Base-by-base conservation (phyloP, 1,284 basidiomycete species). In the Pholiota adiposa region DNA sequence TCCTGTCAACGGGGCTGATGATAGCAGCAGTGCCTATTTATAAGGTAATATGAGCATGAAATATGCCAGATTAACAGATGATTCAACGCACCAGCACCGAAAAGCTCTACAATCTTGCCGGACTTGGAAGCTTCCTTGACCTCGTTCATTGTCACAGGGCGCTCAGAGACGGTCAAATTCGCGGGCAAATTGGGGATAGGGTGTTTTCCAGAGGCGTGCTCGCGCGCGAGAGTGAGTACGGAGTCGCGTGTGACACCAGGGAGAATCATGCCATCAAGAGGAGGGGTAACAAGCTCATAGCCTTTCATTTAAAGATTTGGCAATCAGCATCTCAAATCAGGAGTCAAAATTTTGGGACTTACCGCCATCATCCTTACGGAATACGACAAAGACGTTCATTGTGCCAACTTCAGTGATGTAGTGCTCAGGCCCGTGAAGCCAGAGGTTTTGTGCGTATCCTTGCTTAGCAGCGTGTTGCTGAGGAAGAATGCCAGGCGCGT, bases 171-270 rank as follows among this genome's bases (percentile, higher is more conserved):
- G 59, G 81, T 78, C 61, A 98, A 78, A 40, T 89, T 84, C 1
- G 83, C 75, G 1, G 93, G 81, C 27, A 97, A 77, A 19, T 86
- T 85, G 4, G 83, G 73, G 44, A 97, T 77, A 1, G 69, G 75
- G 51, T 77, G 72, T 63, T 78, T 78, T 54, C 90, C 88, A 2
- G 86, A 81, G 1, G 76, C 74, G 72, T 98, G 97, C 18, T 85
- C 87, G 43, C 88, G 85, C 1, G 94, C 92, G 54, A 99, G 87
- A 8, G 83, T 72, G 38, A 99, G 85, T 46, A 97, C 90, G 18
- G 93, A 95, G 75, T 98, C 95, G 63, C 97, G 90, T 7, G 96
- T 98, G 18, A 99, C 92, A 63, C 97, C 97, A 11, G 97, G 96
- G 14, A 99, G 89, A 70, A 99, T 96, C 82, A 97, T 91, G 58